Base-by-base conservation (phyloP, 2,329 filamentous ascomycete species). In the Aspergillus versicolor region DNA sequence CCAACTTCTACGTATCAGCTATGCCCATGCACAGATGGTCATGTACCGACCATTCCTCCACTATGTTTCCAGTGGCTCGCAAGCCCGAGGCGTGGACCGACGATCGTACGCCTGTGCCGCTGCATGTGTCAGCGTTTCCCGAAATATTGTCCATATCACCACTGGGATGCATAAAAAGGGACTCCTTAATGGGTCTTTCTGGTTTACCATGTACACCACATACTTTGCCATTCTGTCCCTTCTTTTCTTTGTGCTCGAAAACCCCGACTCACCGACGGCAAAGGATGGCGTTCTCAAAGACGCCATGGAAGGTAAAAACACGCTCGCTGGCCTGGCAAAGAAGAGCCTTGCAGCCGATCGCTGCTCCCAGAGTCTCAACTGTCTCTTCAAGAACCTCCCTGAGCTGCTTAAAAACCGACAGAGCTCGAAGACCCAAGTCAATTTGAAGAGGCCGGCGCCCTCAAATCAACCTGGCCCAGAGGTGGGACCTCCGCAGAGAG, bases 341-440 rank as follows among this genome's bases (percentile, higher is more conserved):
- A 88, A 89, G 66, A 97, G 92, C 69, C 83, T 95, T 81, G 92
- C 92, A 37, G 94, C 94, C 3, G 91, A 97, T 70, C 83, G 91
- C 60, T 94, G 95, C 67, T 91, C 90, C 1, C 82, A 81, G 45
- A 88, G 90, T 41, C 81, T 99, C 27, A 84, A 86, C 70, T 81
- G 82, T 48, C 81, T 97, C 7, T 97, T 97, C 70, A 90, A 94
- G 59, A 86, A 92, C 68, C 76, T 97, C 1, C 91, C 92, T 1
- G 87, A 89, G 50, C 83, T 83, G 56, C 78, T 95, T 34, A 88
- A 87, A 65, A 79, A 84, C 54, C 72, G 76, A 34, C 76, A 81
- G 56, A 78, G 74, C 47, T 75, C 77, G 15, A 76, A 77, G 45
- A 70, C 76, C 7, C 71, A 75, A n/a, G 74, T 73, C 32, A 78